Conservation (phyloP, 805 yeast species). For the Kluyveromyces dobzhanskii region DNA sequence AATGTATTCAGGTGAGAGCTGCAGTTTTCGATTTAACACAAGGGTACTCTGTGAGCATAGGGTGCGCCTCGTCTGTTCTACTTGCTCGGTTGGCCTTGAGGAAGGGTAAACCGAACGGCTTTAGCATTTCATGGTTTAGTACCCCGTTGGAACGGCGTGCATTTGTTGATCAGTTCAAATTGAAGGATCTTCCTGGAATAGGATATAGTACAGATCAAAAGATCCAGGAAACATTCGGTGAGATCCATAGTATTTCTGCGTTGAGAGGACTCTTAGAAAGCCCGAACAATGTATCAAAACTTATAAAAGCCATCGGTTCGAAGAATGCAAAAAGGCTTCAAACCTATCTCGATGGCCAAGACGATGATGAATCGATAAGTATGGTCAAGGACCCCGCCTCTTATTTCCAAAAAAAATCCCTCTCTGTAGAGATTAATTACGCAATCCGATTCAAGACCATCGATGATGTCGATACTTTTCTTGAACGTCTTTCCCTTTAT, state of each 20-base stretch:
- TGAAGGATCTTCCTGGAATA: slow-evolving; percentile 50
- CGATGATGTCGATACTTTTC: slow-evolving; percentile 56
- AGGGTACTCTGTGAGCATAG: slow-evolving; percentile 68
- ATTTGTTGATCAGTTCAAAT: slow-evolving; percentile 21
- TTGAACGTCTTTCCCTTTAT: slow-evolving; percentile 51
- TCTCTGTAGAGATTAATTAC: slow-evolving; percentile 86
- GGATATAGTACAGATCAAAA: slow-evolving; percentile 43
- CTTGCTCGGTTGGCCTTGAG: slow-evolving; percentile 68
- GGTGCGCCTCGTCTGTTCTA: slow-evolving; percentile 65
- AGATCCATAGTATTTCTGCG: slow-evolving; percentile 3
- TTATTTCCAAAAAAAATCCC: slow-evolving; percentile 52
- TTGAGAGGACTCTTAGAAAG: slow-evolving; percentile 1
- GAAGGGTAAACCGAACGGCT: slow-evolving; percentile 76
- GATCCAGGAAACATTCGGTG: slow-evolving; percentile 7
- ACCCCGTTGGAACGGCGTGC: slow-evolving; percentile 30
- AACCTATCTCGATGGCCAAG: slow-evolving; percentile 59
- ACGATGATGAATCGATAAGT: slow-evolving; percentile 46
- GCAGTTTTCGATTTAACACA: slow-evolving; percentile 37
- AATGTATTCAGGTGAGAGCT: slow-evolving; percentile 26
- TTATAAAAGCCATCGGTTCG: slow-evolving; percentile 43
- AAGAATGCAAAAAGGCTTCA: slow-evolving; percentile 61
- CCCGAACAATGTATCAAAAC: slow-evolving; percentile 3
- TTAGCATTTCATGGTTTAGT: slow-evolving; percentile 32
- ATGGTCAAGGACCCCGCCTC: slow-evolving; percentile 41
- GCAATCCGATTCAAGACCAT: slow-evolving; percentile 68